phyloP scores from a whole-genome alignment of 2,329 filamentous ascomycete genomes.

The Arthrobotrys sinensis region DNA sequence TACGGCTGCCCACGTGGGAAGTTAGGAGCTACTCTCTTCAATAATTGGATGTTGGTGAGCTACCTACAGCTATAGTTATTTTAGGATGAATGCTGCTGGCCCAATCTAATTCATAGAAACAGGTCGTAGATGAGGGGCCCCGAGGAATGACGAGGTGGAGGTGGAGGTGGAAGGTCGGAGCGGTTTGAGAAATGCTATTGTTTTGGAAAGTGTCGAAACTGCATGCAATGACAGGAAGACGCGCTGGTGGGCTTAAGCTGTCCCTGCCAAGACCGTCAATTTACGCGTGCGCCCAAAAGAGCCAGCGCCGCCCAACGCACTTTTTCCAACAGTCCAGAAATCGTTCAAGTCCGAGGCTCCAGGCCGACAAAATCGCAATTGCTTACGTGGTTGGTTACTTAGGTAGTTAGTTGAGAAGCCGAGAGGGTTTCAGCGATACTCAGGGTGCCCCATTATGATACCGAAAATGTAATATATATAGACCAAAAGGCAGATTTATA shows the following conservation, averaged over 20 bases:
- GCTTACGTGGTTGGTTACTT: too few relatives aligned
- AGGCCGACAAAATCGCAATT: too few relatives aligned
- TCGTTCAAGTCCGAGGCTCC: too few relatives aligned
- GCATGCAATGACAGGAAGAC: constrained; percentile 37
- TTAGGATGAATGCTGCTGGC: neutral
- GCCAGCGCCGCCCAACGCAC: constrained; percentile 29
- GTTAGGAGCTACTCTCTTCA: constrained; percentile 13
- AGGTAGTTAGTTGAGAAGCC: too few relatives aligned
- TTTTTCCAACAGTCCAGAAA: constrained; percentile 30
- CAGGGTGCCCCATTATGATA: too few relatives aligned
- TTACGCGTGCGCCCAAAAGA: constrained; percentile 34
- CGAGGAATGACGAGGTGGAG: neutral
- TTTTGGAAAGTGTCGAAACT: constrained; percentile 47
- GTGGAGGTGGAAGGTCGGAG: neutral
- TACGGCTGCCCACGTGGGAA: constrained; percentile 41
- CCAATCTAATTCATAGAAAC: neutral
- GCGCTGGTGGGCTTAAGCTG: constrained; percentile 35
- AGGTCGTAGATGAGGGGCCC: constrained; percentile 9
- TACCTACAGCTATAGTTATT: constrained; percentile 21
- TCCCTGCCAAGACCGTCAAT: constrained; percentile 56
- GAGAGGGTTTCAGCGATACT: too few relatives aligned
- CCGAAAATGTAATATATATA: too few relatives aligned
- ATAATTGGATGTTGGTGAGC: constrained; percentile 13
- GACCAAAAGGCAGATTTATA: too few relatives aligned
- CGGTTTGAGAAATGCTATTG: constrained; percentile 9